Conservation (phyloP, 768 basidiomycete genomes). For the Lactifluus pinguis region DNA sequence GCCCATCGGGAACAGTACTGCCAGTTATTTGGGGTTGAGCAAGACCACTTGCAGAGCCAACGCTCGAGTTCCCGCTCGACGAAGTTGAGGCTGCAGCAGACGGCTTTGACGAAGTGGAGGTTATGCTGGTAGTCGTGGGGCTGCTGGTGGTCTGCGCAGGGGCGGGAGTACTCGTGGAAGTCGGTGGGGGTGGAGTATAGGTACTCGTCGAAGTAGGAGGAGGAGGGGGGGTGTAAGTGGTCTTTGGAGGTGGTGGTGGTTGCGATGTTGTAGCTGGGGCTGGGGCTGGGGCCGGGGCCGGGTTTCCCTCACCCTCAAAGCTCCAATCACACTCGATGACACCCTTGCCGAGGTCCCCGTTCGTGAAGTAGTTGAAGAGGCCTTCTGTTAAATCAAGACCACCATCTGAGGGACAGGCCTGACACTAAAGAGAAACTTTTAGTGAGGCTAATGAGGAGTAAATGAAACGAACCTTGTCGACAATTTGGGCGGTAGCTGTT, state of each 20-base stretch:
- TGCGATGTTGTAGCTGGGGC: not conserved
- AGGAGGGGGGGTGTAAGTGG: not conserved
- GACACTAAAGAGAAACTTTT: slow-evolving; percentile 28
- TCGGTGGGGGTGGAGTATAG: not conserved
- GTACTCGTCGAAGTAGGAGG: not conserved
- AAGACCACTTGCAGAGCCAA: not conserved
- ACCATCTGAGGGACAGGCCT: slow-evolving; percentile 29
- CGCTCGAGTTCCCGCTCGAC: not conserved
- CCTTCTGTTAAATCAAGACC: slow-evolving; percentile 40
- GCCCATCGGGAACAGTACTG: not conserved
- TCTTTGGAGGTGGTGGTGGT: not conserved
- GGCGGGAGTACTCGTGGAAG: not conserved
- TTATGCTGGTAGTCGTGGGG: not conserved
- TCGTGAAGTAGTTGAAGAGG: slow-evolving; percentile 35
- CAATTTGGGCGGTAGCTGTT: slow-evolving; percentile 46
- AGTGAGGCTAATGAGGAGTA: not conserved
- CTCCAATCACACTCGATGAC: slow-evolving; percentile 35
- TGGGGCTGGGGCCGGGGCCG: not conserved
- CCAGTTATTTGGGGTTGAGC: not conserved
- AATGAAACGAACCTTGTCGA: slow-evolving; percentile 44
- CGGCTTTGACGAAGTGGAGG: not conserved
- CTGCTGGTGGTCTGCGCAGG: not conserved
- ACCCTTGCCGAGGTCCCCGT: slow-evolving; percentile 27
- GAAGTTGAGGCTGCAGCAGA: not conserved
- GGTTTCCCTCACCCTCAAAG: not conserved